Evolutionary conservation across 2,329 filamentous ascomycete genomes (phyloP).

Genomic region (Immersiporthe knoxdaviesiana): DNA sequence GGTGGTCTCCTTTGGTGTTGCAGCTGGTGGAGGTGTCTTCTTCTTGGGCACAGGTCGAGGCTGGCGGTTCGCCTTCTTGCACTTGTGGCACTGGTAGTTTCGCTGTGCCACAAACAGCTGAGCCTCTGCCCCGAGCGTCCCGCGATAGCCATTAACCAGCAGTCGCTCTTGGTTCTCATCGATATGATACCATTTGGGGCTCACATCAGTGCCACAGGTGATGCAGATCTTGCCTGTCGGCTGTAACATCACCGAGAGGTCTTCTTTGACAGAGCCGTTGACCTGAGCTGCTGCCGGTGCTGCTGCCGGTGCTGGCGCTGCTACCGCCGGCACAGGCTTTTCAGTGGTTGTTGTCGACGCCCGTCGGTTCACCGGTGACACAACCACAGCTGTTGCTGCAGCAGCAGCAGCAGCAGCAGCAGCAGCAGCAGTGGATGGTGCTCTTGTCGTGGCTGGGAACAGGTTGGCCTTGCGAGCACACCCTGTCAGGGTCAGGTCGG

Average conservation of each 20-base stretch:
- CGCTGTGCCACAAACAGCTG: slow-evolving; percentile 63
- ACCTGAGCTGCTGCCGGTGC: slow-evolving; percentile 29
- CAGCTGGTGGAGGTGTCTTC: slow-evolving; percentile 33
- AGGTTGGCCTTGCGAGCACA: slow-evolving; percentile 91
- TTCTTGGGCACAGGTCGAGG: slow-evolving; percentile 39
- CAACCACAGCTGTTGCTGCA: slow-evolving; percentile 33
- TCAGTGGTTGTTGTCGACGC: slow-evolving; percentile 56
- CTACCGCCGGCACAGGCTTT: slow-evolving; percentile 31
- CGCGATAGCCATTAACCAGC: slow-evolving; percentile 56
- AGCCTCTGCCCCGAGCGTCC: slow-evolving; percentile 57
- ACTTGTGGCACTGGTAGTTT: slow-evolving; percentile 77
- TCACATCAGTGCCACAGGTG: slow-evolving; percentile 70
- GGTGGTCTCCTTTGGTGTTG: slow-evolving; percentile 34
- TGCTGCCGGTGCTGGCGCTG: slow-evolving; percentile 29
- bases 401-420: no score
- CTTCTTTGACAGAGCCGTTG: slow-evolving; percentile 37
- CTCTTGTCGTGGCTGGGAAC: slow-evolving; percentile 66
- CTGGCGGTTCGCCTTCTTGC: slow-evolving; percentile 59
- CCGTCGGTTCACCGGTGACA: slow-evolving; percentile 54
- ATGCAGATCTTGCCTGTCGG: slow-evolving; percentile 61
- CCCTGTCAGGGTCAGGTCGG: slow-evolving; percentile 85
- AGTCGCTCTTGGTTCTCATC: slow-evolving; percentile 55
- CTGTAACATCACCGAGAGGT: slow-evolving; percentile 37
- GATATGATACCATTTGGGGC: slow-evolving; percentile 73
- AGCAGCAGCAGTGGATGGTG: slow-evolving; percentile 44